phyloP scores from a whole-genome alignment of 2,329 filamentous ascomycete genomes.

The Venturia nashicola region DNA sequence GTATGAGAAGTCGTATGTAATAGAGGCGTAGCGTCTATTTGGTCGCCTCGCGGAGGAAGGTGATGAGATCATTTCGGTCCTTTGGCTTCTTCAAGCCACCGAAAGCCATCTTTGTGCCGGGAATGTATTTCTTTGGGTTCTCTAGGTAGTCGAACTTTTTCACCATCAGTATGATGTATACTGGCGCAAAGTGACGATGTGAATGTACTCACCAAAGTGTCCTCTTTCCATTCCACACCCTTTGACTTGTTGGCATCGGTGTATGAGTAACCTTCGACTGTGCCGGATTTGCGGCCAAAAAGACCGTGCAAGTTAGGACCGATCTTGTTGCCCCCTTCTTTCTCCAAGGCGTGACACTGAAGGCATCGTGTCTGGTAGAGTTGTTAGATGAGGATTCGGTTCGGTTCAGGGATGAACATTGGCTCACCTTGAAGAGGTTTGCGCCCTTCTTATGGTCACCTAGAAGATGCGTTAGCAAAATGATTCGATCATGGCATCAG shows the following conservation, averaged over 20 bases:
- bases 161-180: not conserved
- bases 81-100: constrained; percentile 99
- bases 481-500: not conserved
- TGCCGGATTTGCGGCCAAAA: constrained; percentile 89
- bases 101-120: constrained; percentile 99
- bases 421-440: constrained; percentile 78
- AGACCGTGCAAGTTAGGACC: constrained; percentile 94
- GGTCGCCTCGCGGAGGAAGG: constrained; percentile 60
- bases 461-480: constrained; percentile 23
- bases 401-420: not conserved
- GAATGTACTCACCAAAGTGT: constrained; percentile 59
- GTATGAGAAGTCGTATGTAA: not conserved
- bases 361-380: constrained; percentile 66
- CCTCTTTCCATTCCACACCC: constrained; percentile 77
- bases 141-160: constrained; percentile 89
- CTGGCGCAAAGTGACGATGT: not conserved
- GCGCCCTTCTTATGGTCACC: constrained; percentile 94
- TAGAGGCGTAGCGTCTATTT: constrained; percentile 40
- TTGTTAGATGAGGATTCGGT: constrained; percentile 14
- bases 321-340: constrained; percentile 90
- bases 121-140: constrained; percentile 99
- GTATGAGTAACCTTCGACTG: constrained; percentile 88
- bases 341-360: constrained; percentile 95
- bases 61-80: constrained; percentile 98
- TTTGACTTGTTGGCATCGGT: constrained; percentile 99